These are phyloP conservation scores for Kandelia obovata DNA, from an alignment of 345 rosid species.

Conservation along the genomic window DNA sequence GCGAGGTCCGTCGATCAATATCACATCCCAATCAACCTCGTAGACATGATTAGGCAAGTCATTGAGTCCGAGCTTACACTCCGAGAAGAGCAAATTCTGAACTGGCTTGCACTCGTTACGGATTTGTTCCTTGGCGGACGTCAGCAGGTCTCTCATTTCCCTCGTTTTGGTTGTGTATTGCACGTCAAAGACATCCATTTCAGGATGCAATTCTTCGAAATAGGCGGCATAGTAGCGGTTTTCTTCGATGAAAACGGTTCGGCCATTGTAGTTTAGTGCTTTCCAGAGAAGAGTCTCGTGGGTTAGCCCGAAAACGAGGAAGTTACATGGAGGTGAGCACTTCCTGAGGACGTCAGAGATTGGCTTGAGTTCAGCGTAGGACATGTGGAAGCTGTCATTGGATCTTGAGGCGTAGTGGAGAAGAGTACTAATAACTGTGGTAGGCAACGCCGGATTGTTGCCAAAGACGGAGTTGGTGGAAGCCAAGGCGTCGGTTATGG, in stretches of 20 bases:
- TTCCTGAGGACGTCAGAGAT: slow-evolving; percentile 78
- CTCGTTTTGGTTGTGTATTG: slow-evolving; percentile 81
- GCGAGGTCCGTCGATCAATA: slow-evolving; percentile 88
- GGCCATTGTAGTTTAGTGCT: slow-evolving; percentile 79
- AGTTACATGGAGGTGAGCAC: slow-evolving; percentile 79
- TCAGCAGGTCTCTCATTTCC: slow-evolving; percentile 57
- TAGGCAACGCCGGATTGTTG: slow-evolving; percentile 40
- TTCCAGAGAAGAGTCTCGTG: slow-evolving; percentile 96
- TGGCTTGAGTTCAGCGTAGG: slow-evolving; percentile 61
- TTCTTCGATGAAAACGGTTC: slow-evolving; percentile 85
- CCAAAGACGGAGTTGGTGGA: slow-evolving; percentile 27
- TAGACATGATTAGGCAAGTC: slow-evolving; percentile 93
- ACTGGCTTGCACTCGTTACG: slow-evolving; percentile 84
- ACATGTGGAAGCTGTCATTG: slow-evolving; percentile 77
- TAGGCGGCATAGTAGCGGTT: slow-evolving; percentile 94
- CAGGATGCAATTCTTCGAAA: slow-evolving; percentile 82
- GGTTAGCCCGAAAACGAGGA: slow-evolving; percentile 84
- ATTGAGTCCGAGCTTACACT: slow-evolving; percentile 75
- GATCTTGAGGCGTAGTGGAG: slow-evolving; percentile 82
- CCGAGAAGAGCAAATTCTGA: slow-evolving; percentile 84
- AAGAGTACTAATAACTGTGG: slow-evolving; percentile 65
- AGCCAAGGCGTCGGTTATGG: slow-evolving; percentile 21
- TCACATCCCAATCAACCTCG: slow-evolving; percentile 95
- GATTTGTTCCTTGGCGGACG: slow-evolving; percentile 50
- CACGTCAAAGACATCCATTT: slow-evolving; percentile 83